Evolutionary conservation across 1,139 yeast genomes (phyloP), one percentile per base, ranked within the genome.

Genomic region (Scheffersomyces quercinus): DNA sequence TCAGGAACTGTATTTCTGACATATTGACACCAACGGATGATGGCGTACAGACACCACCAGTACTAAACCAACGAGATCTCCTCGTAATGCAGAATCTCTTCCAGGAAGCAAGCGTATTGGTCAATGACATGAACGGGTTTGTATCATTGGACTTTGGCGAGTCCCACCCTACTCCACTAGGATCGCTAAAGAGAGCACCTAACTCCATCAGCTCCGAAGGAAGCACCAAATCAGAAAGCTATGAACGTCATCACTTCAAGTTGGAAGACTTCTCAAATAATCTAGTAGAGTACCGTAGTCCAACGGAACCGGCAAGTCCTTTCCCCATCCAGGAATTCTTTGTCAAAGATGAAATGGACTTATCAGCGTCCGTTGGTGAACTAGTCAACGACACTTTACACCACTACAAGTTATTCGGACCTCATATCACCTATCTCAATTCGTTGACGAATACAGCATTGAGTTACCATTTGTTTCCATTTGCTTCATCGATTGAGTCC

Each of bases 91-190:
- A 59, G 41, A 46, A 51, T 46, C 44, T 80, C 13, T 72, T 79
- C 48, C 73, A 74, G 48, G 83, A 79, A 40, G 84, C 84, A 3
- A 66, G 74, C 28, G 54, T 70, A 32, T 60, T 81, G 47, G 82
- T 81, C 13, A 70, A 71, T 39, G 83, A 79, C 47, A 65, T 79
- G 51, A 71, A 72, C 47, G 78, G 70, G 28, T 54, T 75, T 39
- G 67, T 73, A 35, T 50, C 63, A 3, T 48, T 62, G 14, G 66
- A 62, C 41, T 37, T 56, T 12, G 28, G 29, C 3, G 41, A 39
- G 14, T 16, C 30, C 4, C 12, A 28, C 16, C 4, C 37, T 20
- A 39, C 28, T 5, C 15, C 43, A 29, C 3, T 11, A 29, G 32
- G 43, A 16, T 7, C 44, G n/a, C 29, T 44, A 29, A 46, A 42